phyloP scores from a whole-genome alignment of 352 stramenopile genomes.

The Globisporangium lucens region DNA sequence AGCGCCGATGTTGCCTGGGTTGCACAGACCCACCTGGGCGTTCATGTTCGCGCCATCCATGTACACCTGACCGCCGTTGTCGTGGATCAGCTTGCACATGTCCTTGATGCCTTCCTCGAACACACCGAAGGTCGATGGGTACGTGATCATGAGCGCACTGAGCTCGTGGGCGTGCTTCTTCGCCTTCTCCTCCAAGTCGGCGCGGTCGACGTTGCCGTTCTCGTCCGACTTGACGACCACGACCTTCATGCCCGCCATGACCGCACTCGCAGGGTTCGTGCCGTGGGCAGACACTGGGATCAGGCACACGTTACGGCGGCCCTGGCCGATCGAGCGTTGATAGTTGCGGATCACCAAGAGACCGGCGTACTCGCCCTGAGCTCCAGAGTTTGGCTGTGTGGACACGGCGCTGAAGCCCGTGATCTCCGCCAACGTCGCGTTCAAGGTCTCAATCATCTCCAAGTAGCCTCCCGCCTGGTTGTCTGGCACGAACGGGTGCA shows the following conservation, averaged over 20 bases:
- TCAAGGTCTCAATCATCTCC: constrained; percentile 96
- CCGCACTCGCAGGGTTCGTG: constrained; percentile 96
- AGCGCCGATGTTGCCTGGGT: constrained; percentile 95
- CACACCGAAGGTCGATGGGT: constrained; percentile 98
- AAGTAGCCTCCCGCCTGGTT: constrained; percentile 95
- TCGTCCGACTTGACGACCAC: constrained; percentile 96
- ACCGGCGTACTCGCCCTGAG: constrained; percentile 97
- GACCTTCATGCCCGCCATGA: constrained; percentile 99
- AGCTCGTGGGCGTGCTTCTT: constrained; percentile 96
- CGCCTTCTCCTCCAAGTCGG: constrained; percentile 94
- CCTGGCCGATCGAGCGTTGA: constrained; percentile 88
- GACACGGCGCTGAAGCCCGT: constrained; percentile 98
- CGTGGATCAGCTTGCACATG: constrained; percentile 95
- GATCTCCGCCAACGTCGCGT: constrained; percentile 96
- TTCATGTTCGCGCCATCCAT: constrained; percentile 99
- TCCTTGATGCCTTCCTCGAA: constrained; percentile 98
- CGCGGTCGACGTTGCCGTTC: constrained; percentile 95
- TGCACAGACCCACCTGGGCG: constrained; percentile 97
- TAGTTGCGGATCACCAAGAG: constrained; percentile 97
- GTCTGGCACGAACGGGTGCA: constrained; percentile 97
- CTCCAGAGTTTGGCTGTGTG: constrained; percentile 97
- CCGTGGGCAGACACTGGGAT: constrained; percentile 98
- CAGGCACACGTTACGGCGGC: constrained; percentile 96
- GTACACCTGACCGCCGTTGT: constrained; percentile 98
- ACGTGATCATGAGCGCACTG: constrained; percentile 99